phyloP scores from a whole-genome alignment of 352 stramenopile species.

The Peronosclerospora sorghi region DNA sequence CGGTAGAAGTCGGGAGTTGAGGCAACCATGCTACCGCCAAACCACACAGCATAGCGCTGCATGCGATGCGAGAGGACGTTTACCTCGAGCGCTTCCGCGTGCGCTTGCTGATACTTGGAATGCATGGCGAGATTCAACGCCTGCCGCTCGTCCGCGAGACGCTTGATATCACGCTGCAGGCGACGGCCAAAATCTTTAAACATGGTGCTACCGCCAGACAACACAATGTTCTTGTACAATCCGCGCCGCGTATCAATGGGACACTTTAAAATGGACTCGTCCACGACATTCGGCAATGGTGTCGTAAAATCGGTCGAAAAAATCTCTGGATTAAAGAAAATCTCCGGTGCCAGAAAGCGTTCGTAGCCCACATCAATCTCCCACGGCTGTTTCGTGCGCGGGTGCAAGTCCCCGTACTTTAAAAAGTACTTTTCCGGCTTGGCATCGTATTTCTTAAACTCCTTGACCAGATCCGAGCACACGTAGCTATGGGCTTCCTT shows the following conservation, averaged over 20 bases:
- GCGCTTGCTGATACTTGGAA: slow-evolving; percentile 52
- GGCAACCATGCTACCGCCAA: slow-evolving; percentile 89
- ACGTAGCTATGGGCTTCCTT: slow-evolving; percentile 95
- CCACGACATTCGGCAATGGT: slow-evolving; percentile 89
- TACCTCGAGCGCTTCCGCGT: slow-evolving; percentile 80
- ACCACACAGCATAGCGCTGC: slow-evolving; percentile 93
- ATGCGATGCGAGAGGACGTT: slow-evolving; percentile 92
- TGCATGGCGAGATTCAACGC: slow-evolving; percentile 76
- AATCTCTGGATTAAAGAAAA: slow-evolving; percentile 97
- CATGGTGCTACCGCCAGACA: slow-evolving; percentile 93
- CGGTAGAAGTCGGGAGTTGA: slow-evolving; percentile 91
- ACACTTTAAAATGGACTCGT: slow-evolving; percentile 91
- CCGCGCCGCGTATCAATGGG: slow-evolving; percentile 90
- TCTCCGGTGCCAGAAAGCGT: slow-evolving; percentile 90
- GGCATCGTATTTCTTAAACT: slow-evolving; percentile 93
- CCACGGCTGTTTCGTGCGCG: slow-evolving; percentile 77
- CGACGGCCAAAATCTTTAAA: slow-evolving; percentile 94
- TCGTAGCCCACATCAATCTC: slow-evolving; percentile 89
- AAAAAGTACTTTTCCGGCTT: slow-evolving; percentile 90
- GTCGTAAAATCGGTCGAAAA: slow-evolving; percentile 90
- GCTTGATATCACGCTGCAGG: slow-evolving; percentile 91
- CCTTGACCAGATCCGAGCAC: slow-evolving; percentile 90
- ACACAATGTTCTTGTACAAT: slow-evolving; percentile 95
- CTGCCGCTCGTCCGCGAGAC: slow-evolving; percentile 85
- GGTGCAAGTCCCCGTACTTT: slow-evolving; percentile 74